Base-by-base conservation (phyloP, 2,329 filamentous ascomycete genomes). In the Colletotrichum sp. region DNA sequence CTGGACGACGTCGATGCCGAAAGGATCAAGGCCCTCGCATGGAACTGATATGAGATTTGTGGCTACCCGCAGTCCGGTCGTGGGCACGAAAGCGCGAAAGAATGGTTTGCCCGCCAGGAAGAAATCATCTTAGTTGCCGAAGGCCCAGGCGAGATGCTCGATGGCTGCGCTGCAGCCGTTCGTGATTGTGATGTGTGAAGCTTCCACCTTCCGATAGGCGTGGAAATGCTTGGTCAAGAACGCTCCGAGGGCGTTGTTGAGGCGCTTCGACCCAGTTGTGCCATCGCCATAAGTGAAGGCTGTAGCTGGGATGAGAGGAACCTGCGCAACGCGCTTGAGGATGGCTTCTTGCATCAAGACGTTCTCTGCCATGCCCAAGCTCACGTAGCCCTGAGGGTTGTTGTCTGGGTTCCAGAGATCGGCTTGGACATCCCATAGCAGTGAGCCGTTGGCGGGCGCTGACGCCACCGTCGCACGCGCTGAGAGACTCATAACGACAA, bases 301-400 rank as follows among this genome's bases (percentile, higher is more conserved):
- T 12, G 43, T 52, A 21, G 43, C n/a, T 5, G 43, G 6, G 2
- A 52, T 52, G n/a, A 52, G 10, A 52, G 43, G n/a, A 52, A 52
- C 43, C 7, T 52, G n/a, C 43, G n/a, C 10, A 24, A 52, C n/a
- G 43, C 43, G 43, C 6, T 24, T 52, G n/a, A 52, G n/a, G 12
- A 52, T n/a, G 5, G 83, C 78, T 21, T 84, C 78, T 68, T 90
- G 88, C 88, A 90, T 89, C 43, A 91, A 83, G 2, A 81, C 80
- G 78, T 90, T 90, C 79, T 91, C 89, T 9, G 89, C 89, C 3
- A 90, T 82, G 3, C 88, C 89, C 1, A 90, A 83, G 71, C 85
- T 89, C 59, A 90, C 81, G 76, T 86, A 88, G 28, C 89, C 89
- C 21, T 81, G 76, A 0, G 86, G 85, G 69, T 88, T 88, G 8